These are phyloP conservation scores for Talaromyces ruber DNA, from an alignment of 495 filamentous ascomycete genomes.

Conservation along the genomic window DNA sequence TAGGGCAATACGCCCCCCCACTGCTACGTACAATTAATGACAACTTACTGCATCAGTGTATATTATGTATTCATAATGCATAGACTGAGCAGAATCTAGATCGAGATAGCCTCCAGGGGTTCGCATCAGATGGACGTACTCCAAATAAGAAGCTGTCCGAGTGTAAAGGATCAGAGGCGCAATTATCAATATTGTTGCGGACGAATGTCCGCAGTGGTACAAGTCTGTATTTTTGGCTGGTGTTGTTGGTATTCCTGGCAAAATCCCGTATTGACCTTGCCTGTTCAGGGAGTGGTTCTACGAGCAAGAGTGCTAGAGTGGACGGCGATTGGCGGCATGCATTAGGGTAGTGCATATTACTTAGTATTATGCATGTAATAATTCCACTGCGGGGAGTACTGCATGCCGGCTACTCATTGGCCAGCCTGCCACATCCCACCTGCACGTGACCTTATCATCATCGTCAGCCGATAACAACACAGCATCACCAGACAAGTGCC, in stretches of 20 bases:
- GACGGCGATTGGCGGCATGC: not conserved
- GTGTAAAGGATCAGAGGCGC: too few species aligned
- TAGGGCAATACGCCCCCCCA: not conserved
- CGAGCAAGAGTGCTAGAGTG: not conserved
- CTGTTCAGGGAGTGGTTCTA: not conserved
- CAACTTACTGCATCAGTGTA: not conserved
- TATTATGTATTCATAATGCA: too few species aligned
- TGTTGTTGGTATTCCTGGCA: not conserved
- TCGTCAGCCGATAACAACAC: slow-evolving; percentile 3
- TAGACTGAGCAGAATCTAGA: not conserved
- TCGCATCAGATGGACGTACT: not conserved
- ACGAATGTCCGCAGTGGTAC: not conserved
- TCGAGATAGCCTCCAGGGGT: not conserved
- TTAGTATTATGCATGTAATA: not conserved
- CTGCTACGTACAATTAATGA: not conserved
- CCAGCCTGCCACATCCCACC: not conserved
- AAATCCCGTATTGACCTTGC: not conserved
- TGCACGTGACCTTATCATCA: slow-evolving; percentile 6
- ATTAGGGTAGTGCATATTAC: not conserved
- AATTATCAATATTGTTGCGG: too few species aligned
- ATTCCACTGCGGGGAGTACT: not conserved
- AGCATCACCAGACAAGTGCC: not conserved
- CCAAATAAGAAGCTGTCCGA: too few species aligned
- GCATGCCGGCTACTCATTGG: not conserved
- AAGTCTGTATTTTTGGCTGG: not conserved